Evolutionary conservation across 805 yeast species (phyloP).

Genomic region (Candida ovalis): DNA sequence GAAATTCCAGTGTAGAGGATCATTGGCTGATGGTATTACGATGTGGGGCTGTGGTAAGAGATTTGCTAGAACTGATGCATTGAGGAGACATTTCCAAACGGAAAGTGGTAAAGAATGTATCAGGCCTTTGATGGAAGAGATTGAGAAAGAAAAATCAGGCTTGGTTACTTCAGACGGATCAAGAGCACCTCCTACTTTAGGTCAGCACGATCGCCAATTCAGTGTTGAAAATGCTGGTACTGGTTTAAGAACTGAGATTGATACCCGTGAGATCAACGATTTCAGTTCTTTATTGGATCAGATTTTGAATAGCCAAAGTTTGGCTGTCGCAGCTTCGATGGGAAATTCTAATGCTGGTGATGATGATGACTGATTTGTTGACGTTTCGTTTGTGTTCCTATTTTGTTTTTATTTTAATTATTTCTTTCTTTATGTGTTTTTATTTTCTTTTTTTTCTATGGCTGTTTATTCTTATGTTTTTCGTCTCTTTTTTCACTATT

Average conservation of each 20-base stretch:
- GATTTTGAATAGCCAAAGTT: slow-evolving; percentile 17
- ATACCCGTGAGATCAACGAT: slow-evolving; percentile 13
- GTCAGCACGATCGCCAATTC: slow-evolving; percentile 2
- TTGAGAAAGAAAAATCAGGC: slow-evolving; percentile 11
- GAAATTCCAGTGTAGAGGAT: slow-evolving; percentile 68
- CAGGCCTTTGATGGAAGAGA: slow-evolving; percentile 62
- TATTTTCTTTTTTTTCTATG: not conserved
- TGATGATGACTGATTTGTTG: not conserved
- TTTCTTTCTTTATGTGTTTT: not conserved
- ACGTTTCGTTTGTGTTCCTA: not conserved
- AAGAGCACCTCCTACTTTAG: slow-evolving; percentile 4
- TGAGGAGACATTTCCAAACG: slow-evolving; percentile 75
- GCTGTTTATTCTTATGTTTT: not conserved
- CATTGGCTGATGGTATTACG: slow-evolving; percentile 47
- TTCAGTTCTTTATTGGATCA: slow-evolving; percentile 19
- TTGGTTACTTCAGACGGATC: slow-evolving; percentile 10
- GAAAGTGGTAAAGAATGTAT: slow-evolving; percentile 76
- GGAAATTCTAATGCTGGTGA: not conserved
- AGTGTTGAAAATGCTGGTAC: slow-evolving; percentile 18
- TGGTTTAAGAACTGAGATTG: slow-evolving; percentile 7
- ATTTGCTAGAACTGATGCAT: slow-evolving; percentile 77
- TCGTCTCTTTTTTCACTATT: not conserved
- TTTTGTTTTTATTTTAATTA: not conserved
- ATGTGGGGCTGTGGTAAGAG: slow-evolving; percentile 79
- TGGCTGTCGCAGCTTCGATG: slow-evolving; percentile 9